Conservation (phyloP, 257 asterid species). For the Oldenlandia corymbosa region DNA sequence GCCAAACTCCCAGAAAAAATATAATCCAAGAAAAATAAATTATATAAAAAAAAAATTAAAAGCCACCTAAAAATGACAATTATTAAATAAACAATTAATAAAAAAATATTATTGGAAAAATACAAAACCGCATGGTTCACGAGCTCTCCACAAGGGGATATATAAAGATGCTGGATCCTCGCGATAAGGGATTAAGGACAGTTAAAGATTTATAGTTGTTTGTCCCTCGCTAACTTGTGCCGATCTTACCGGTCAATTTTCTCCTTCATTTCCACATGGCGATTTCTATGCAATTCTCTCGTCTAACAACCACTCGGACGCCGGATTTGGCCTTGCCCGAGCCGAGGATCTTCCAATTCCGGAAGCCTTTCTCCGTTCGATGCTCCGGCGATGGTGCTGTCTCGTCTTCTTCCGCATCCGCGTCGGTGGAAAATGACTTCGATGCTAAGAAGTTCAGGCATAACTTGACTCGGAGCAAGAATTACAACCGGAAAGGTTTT, state of each 20-base stretch:
- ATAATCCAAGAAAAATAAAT: neutral
- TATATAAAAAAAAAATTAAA: too few species aligned
- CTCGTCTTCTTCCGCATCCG: constrained; percentile 33
- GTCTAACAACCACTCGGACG: constrained; percentile 33
- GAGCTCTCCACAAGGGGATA: constrained; percentile 6
- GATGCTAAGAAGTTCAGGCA: constrained; percentile 79
- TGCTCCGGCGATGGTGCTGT: constrained; percentile 58
- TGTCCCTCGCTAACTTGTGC: constrained; percentile 31
- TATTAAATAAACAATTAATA: neutral
- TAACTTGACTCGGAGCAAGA: constrained; percentile 81
- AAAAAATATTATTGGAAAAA: neutral
- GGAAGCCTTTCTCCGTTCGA: constrained; percentile 48
- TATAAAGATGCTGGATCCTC: constrained; percentile 1
- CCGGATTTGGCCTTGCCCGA: constrained; percentile 57
- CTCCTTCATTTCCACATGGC: constrained; percentile 62
- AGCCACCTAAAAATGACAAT: too few species aligned
- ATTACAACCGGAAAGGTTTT: constrained; percentile 87
- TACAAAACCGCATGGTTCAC: constrained; percentile 17
- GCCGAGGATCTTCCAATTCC: constrained; percentile 32
- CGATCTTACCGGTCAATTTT: neutral
- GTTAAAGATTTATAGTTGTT: too few species aligned
- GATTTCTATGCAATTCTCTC: constrained; percentile 63
- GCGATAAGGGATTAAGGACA: neutral
- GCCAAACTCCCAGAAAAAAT: constrained; percentile 11
- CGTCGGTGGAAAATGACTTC: constrained; percentile 43